Evolutionary conservation across 2,329 filamentous ascomycete genomes (phyloP).

Genomic region (Fusarium fujikuroi): DNA sequence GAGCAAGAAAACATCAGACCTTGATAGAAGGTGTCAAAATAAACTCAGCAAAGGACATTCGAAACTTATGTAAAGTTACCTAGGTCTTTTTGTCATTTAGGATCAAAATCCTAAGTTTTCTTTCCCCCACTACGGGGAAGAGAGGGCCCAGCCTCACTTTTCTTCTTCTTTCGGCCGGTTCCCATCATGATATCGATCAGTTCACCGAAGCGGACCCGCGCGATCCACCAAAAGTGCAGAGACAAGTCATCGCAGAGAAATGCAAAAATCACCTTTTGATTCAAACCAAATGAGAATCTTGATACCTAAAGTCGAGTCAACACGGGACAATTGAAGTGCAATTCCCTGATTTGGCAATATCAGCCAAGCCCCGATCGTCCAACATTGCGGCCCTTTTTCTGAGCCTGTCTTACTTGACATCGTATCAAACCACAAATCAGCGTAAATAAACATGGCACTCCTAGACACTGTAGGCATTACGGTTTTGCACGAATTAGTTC

Average conservation of each 20-base stretch:
- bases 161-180: conserved; percentile 7
- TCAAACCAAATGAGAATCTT: background rate
- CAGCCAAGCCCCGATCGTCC: conserved; percentile 19
- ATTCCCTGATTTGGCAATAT: conserved; percentile 1
- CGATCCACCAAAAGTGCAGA: conserved; percentile 2
- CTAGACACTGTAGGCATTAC: background rate
- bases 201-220: conserved; percentile 28
- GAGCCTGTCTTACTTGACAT: conserved; percentile 19
- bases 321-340: background rate
- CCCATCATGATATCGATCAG: conserved; percentile 21
- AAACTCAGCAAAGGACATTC: accelerated
- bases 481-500: background rate
- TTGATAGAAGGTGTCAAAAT: background rate
- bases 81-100: accelerated
- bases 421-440: background rate
- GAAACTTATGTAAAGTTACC: background rate
- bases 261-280: conserved; percentile 8
- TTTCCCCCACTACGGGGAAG: background rate
- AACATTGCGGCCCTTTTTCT: conserved; percentile 16
- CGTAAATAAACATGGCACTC: background rate
- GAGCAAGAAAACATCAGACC: background rate
- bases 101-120: background rate
- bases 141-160: conserved; percentile 18
- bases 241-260: conserved; percentile 14
- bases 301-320: background rate